Conservation (phyloP, 2,329 filamentous ascomycete genomes). For the Sporothrix dimorphospora region DNA sequence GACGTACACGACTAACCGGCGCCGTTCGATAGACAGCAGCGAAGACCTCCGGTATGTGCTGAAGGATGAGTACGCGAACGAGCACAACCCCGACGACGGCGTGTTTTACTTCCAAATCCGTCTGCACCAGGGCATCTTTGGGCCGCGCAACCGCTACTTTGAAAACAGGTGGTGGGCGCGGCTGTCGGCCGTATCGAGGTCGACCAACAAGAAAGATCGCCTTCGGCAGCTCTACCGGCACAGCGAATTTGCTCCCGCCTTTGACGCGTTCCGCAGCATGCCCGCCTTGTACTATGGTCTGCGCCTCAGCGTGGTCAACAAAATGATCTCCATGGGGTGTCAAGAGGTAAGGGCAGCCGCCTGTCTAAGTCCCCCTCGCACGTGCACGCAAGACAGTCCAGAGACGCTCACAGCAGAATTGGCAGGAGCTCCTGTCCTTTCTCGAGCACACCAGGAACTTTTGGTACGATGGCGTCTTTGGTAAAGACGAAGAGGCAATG, state of each 20-base stretch:
- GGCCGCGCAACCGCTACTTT: neutral
- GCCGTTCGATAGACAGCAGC: neutral
- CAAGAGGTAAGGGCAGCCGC: neutral
- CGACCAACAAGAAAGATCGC: neutral
- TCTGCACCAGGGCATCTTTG: neutral
- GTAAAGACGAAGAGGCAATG: neutral
- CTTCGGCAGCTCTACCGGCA: neutral
- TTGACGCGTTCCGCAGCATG: neutral
- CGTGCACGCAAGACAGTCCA: no score
- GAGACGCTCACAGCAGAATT: neutral
- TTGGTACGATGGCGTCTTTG: neutral
- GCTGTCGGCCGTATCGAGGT: neutral
- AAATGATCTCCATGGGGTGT: neutral
- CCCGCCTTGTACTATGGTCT: neutral
- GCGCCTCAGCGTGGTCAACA: neutral
- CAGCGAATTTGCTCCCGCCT: neutral
- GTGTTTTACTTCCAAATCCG: neutral
- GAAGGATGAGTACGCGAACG: neutral
- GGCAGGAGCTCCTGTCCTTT: neutral
- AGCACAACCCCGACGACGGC: neutral
- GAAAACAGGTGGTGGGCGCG: neutral
- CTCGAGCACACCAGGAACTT: neutral
- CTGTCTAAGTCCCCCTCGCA: neutral
- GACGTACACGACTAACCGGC: neutral
- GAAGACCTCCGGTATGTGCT: neutral